Base-by-base conservation (phyloP, 2,329 filamentous ascomycete species). In the Aspergillus brunneoviolaceus region DNA sequence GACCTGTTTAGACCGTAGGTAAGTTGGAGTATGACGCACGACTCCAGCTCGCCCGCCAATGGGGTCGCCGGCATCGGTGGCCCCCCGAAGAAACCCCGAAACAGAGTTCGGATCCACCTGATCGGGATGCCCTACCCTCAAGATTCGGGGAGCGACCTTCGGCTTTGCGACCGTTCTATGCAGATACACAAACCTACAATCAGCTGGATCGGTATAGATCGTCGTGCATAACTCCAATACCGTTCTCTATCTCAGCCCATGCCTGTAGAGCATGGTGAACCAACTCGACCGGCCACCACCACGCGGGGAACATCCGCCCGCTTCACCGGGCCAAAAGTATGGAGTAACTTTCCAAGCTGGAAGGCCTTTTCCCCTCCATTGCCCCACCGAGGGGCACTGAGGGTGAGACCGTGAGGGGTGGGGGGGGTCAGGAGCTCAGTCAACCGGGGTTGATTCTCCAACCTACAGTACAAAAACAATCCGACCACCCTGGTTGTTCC, bases 81-180 rank as follows among this genome's bases (percentile, higher is more conserved):
- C 25, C 48, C 25, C 3, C 53, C 53, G 53, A 55, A 35, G 53
- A 49, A 55, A 33, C 42, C 29, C 53, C 53, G 53, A 55, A 31
- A 55, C 4, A 29, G 11, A 14, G 27, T 48, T 49, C 19, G 11
- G 42, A 27, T 19, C 12, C 29, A 33, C 47, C 48, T 23, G 42
- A 27, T 16, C 39, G 39, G 39, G 39, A 45, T 45, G 39, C 39
- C 39, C 14, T 45, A 19, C 39, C 16, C 16, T 19, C 16, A 16
- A 45, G 14, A 7, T 16, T 45, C 39, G 14, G 39, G 9, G 16
- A 19, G 14, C 14, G 6, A 12, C 6, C n/a, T 45, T 45, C 39
- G 39, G 39, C 16, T n/a, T 19, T 7, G 39, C 39, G 5, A 10
- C 1, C n/a, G 7, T 10, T n/a, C 3, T 0, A 16, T 35, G 33